phyloP scores from a whole-genome alignment of 257 asterid genomes.

The Lantana camara region DNA sequence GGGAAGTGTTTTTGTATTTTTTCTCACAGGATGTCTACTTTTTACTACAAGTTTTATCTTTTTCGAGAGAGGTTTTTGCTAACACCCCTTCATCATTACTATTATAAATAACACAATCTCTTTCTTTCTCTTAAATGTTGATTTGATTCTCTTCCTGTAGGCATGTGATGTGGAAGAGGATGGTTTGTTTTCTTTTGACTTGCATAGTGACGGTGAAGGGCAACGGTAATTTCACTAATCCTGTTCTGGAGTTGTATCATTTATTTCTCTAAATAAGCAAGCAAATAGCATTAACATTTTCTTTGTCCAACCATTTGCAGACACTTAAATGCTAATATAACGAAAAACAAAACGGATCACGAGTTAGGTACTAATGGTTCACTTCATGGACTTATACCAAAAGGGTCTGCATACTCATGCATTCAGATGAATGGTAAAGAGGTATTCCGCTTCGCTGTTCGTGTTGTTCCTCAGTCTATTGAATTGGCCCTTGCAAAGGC shows the following conservation, averaged over 20 bases:
- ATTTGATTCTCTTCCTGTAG: slow-evolving; percentile 36
- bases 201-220: slow-evolving; percentile 89
- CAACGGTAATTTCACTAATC: slow-evolving; percentile 46
- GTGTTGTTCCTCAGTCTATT: slow-evolving; percentile 92
- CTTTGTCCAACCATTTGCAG: slow-evolving; percentile 29
- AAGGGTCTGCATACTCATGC: slow-evolving; percentile 66
- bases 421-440: slow-evolving; percentile 99
- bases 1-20: too few relatives aligned
- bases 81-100: too few relatives aligned
- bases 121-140: neutral
- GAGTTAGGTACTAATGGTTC: slow-evolving; percentile 70
- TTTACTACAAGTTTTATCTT: too few relatives aligned
- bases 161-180: slow-evolving; percentile 80
- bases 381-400: slow-evolving; percentile 57
- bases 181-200: slow-evolving; percentile 72
- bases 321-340: slow-evolving; percentile 67
- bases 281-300: neutral
- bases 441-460: slow-evolving; percentile 91
- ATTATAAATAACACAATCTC: neutral
- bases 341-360: slow-evolving; percentile 49
- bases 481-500: slow-evolving; percentile 78
- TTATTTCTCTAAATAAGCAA: slow-evolving; percentile 13
- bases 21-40: too few relatives aligned
- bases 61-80: too few relatives aligned
- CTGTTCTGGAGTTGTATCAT: neutral